phyloP scores from a whole-genome alignment of 176 grass and related monocot genomes.

The Thinopyrum elongatum region DNA sequence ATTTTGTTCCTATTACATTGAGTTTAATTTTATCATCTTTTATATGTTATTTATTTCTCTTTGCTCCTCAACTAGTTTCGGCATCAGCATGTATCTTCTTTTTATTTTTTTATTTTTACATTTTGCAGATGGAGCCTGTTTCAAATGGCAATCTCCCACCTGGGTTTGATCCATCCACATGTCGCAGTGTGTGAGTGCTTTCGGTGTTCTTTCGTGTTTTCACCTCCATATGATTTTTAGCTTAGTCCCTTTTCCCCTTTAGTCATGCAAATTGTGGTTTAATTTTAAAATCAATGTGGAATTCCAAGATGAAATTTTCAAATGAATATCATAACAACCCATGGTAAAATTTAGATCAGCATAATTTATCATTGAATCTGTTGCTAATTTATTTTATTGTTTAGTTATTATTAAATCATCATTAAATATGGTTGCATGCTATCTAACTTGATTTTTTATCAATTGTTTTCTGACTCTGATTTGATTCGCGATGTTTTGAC shows the following conservation, averaged over 20 bases:
- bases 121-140: slow-evolving; percentile 95
- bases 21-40: not conserved
- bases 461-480: slow-evolving; percentile 18
- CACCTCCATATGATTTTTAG: slow-evolving; percentile 28
- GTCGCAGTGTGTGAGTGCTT: slow-evolving; percentile 94
- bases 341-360: not conserved
- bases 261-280: not conserved
- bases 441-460: slow-evolving; percentile 1
- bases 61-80: slow-evolving; percentile 29
- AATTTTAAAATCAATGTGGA: not conserved
- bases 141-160: slow-evolving; percentile 93
- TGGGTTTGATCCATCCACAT: slow-evolving; percentile 88
- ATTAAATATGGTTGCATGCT: not conserved
- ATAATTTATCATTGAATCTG: not conserved
- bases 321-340: not conserved
- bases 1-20: slow-evolving; percentile 11
- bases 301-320: no score
- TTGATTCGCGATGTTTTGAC: slow-evolving; percentile 21
- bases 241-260: not conserved
- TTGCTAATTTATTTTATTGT: not conserved
- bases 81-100: slow-evolving; percentile 37
- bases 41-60: slow-evolving; percentile 26
- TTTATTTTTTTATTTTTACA: slow-evolving; percentile 56
- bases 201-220: slow-evolving; percentile 47
- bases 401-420: slow-evolving; percentile 19